phyloP scores from a whole-genome alignment of 2,329 filamentous ascomycete genomes.

The Fusarium equiseti region DNA sequence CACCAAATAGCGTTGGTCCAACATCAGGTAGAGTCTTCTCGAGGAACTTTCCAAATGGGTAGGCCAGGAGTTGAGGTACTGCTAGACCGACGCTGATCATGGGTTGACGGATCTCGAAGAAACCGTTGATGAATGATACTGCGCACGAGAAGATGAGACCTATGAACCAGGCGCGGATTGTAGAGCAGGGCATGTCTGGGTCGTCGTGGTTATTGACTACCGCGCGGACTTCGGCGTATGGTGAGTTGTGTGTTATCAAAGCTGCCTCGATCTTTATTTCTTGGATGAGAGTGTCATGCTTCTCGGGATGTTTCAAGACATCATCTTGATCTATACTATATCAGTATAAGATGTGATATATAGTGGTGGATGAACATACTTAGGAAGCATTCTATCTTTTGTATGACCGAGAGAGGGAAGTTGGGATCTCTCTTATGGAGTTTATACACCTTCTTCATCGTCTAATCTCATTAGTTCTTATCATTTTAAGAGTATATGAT shows the following conservation, averaged over 20 bases:
- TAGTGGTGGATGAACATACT: slow-evolving; percentile 38
- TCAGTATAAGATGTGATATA: neutral
- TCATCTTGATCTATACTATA: slow-evolving; percentile 46
- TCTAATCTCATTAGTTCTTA: slow-evolving; percentile 33
- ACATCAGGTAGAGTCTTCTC: slow-evolving; percentile 64
- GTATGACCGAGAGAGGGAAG: slow-evolving; percentile 52
- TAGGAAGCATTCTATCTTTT: slow-evolving; percentile 54
- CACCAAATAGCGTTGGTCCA: slow-evolving; percentile 60
- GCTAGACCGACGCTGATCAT: slow-evolving; percentile 64
- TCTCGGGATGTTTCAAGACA: slow-evolving; percentile 53
- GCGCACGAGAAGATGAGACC: slow-evolving; percentile 63
- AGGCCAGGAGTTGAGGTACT: slow-evolving; percentile 69
- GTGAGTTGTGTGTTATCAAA: slow-evolving; percentile 64
- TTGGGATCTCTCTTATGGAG: slow-evolving; percentile 55
- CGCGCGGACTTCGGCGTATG: slow-evolving; percentile 67
- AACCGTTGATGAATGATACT: slow-evolving; percentile 65
- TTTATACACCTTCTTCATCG: slow-evolving; percentile 52
- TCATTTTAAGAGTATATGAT: accelerated
- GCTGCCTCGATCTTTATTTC: slow-evolving; percentile 66
- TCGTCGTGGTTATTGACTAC: slow-evolving; percentile 67
- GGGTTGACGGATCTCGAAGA: slow-evolving; percentile 69
- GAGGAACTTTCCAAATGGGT: slow-evolving; percentile 64
- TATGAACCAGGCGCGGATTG: slow-evolving; percentile 66
- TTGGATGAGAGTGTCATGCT: slow-evolving; percentile 56
- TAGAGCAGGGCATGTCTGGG: slow-evolving; percentile 63